Base-by-base conservation (phyloP, 345 rosid species). In the Microthlaspi erraticum region DNA sequence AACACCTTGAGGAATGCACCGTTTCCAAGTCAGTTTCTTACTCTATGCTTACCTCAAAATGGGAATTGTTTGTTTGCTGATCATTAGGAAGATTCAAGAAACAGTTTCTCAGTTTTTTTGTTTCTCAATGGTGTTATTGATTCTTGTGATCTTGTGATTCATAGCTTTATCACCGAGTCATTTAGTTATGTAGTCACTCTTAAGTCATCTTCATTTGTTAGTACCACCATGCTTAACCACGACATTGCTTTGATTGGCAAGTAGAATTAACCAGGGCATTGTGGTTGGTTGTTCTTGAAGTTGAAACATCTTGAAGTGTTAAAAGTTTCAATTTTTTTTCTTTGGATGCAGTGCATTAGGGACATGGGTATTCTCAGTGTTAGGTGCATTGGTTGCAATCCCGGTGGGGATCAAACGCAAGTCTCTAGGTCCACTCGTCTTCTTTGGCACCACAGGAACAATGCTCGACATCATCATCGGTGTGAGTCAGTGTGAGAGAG, bases 401-500 rank as follows among this genome's bases (percentile, higher is more conserved):
- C 98, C 97, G 1, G 88, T 89, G 13, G 98, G 98, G 13, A 93
- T 93, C 41, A 93, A 85, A 70, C 84, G 91, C 45, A 93, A 91
- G 78, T 93, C 97, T 39, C 71, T 93, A 17, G 95, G 82, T 2
- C 96, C 97, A 7, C 93, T 93, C 4, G 97, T 91, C 64, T 91
- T 91, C 86, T 91, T 93, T 8, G 96, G 98, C 77, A 91, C 98
- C 10, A 93, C 97, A 0, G 98, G 97, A 33, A 91, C 97, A 14
- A 93, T 93, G 98, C 90, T 91, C 5, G 97, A 93, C 64, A 93
- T 91, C 69, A 88, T 91, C 41, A 82, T 89, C 77, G 98, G 96
- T 33, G 83, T 91, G 75, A 91, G 78, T 62, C 92, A 89, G 13
- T 91, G 99, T 14, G 97, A 88, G 68, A 87, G 99, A 82, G 97